Evolutionary conservation across 2,329 filamentous ascomycete genomes (phyloP), one percentile per base, ranked within the genome.

Genomic region (Fusarium multiceps): DNA sequence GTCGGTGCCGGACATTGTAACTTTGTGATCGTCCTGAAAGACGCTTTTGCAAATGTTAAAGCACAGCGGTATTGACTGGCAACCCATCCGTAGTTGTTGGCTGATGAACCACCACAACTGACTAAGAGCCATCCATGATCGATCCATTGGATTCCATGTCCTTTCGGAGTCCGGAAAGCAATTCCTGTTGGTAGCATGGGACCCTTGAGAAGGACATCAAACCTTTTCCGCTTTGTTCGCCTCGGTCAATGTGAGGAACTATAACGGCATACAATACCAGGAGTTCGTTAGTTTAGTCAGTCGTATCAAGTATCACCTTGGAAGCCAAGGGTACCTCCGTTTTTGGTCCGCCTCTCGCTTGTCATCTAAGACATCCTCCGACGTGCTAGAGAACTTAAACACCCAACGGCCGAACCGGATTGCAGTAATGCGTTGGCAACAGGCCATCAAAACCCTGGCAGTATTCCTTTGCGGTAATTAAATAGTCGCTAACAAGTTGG

Each of bases 331-430:
- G 34, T 37, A 37, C 34, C 34, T 37, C 34, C 34, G 34, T 9
- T 37, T 18, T 18, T 37, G 34, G 34, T 46, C 45, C 43, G 40
- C 21, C 45, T 48, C 42, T 54, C 47, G 50, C 46, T 30, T 42
- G 57, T 23, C 40, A 54, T 59, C 37, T 56, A 66, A 59, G 57
- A 48, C 59, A 68, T 61, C 54, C 34, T 55, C 58, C 37, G 27
- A 56, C 41, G 37, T 59, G 40, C 47, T 63, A 62, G 34, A 45
- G 54, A 59, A 60, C 60, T 59, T 49, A 59, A 53, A 56, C 27
- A 59, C 53, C 30, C 62, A 63, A 56, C 63, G 72, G 59, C 54
- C 71, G 48, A 71, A 66, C 62, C 64, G 67, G 64, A 59, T 50
- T 45, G 32, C 37, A 63, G 45, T 50, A 64, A 59, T 28, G 7